Conservation (phyloP, 2,329 filamentous ascomycete genomes). For the Venturia pyrina region DNA sequence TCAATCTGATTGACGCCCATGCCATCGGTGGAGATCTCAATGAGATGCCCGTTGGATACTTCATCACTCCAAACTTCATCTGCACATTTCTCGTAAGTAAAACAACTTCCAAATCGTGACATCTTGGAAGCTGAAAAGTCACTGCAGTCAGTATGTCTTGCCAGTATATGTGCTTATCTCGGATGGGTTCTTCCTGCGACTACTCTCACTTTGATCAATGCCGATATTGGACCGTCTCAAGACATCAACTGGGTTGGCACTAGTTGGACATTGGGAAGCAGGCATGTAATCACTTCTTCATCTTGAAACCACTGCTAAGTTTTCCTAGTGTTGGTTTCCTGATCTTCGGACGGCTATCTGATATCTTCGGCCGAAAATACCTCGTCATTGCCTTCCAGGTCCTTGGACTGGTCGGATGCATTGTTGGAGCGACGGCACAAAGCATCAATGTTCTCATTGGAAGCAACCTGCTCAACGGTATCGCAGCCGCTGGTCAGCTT, state of each 20-base stretch:
- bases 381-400: conserved; percentile 26
- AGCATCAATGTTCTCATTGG: conserved; percentile 29
- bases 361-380: conserved; percentile 36
- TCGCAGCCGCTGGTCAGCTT: conserved; percentile 32
- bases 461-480: conserved; percentile 28
- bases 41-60: conserved; percentile 21
- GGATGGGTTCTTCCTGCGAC: conserved; percentile 23
- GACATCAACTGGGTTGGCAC: conserved; percentile 23
- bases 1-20: conserved; percentile 33
- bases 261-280: conserved; percentile 29
- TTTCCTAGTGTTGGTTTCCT: conserved; percentile 28
- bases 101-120: background rate
- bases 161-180: conserved; percentile 21
- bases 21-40: conserved; percentile 34
- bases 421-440: conserved; percentile 27
- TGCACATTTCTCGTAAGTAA: conserved; percentile 10
- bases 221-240: conserved; percentile 10
- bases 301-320: background rate
- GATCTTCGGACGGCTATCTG: conserved; percentile 33
- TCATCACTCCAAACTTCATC: conserved; percentile 11
- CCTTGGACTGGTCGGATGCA: conserved; percentile 29
- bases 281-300: background rate
- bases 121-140: background rate
- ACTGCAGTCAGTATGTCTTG: conserved; percentile 19
- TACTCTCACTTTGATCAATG: conserved; percentile 18